Base-by-base conservation (phyloP, 2,329 filamentous ascomycete species). In the Bipolaris zeicola region DNA sequence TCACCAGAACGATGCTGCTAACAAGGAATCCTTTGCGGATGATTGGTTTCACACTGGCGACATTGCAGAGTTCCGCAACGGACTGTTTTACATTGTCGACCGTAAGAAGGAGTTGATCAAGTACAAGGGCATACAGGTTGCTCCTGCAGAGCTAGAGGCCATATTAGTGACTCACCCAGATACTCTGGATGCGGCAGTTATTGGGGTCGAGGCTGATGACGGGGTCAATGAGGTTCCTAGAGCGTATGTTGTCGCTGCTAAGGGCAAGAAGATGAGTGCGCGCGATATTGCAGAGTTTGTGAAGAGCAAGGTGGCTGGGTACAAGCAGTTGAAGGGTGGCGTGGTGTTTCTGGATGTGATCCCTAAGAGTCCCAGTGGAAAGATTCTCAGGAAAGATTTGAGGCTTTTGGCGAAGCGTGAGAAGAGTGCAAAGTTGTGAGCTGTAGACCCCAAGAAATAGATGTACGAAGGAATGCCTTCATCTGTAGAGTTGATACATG, bases 101-200 rank as follows among this genome's bases (percentile, higher is more conserved):
- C 68, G 76, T 20, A 72, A 73, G 55, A 72, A 80, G 66, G 77
- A 81, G 55, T 66, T 81, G 7, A 81, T 82, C 64, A 82, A 82
- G 60, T 81, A 81, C 50, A 81, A 81, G 60, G 81, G 80, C 1
- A 68, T 81, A 33, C 80, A 82, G 67, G 79, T 82, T 14, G 77
- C 80, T 8, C 81, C 81, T 1, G 79, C 80, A 0, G 81, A 82
- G 55, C 67, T 83, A 1, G 80, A 82, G 67, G 78, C 74, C 1
- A 46, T 80, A 31, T 67, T 83, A 0, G 51, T 82, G 2, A 71
- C 67, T 6, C 78, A 82, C 56, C 69, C 71, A 1, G 57, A 68
- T 2, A 71, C 82, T 3, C 59, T 70, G 1, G 81, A 83, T 62
- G 79, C 78, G 0, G 78, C 78, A 7, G 80, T 83, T 20, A 79